Evolutionary conservation across 495 filamentous ascomycete genomes (phyloP).

Genomic region (Xanthoparmelia taractica): DNA sequence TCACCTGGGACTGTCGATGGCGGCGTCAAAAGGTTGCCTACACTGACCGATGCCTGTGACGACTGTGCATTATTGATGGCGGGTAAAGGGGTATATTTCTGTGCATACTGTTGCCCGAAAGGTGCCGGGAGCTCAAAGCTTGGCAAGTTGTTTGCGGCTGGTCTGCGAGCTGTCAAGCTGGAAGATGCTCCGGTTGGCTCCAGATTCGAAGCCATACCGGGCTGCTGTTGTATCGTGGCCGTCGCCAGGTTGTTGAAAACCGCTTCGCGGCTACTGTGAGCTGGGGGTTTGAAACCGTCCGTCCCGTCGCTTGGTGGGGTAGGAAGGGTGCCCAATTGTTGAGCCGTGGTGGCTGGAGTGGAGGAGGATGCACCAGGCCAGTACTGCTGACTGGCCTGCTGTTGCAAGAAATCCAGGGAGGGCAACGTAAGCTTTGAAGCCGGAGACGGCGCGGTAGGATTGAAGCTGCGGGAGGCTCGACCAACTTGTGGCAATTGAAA

Average conservation of each 20-base stretch:
- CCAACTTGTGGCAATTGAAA: slow-evolving; percentile 18
- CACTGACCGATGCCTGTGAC: slow-evolving; percentile 41
- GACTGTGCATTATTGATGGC: slow-evolving; percentile 40
- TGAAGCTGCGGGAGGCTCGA: slow-evolving; percentile 10
- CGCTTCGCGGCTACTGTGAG: slow-evolving; percentile 25
- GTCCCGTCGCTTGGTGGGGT: slow-evolving; percentile 31
- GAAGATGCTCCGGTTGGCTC: slow-evolving; percentile 38
- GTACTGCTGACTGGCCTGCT: slow-evolving; percentile 25
- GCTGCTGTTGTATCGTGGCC: slow-evolving; percentile 38
- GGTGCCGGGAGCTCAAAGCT: slow-evolving; percentile 56
- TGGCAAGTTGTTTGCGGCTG: slow-evolving; percentile 53
- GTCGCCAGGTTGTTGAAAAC: slow-evolving; percentile 38
- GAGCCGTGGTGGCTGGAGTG: slow-evolving; percentile 25
- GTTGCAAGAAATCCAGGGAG: slow-evolving; percentile 27
- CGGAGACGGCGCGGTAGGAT: slow-evolving; percentile 10
- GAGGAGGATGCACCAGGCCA: slow-evolving; percentile 27
- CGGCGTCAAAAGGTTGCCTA: slow-evolving; percentile 55
- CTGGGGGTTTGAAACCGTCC: slow-evolving; percentile 34
- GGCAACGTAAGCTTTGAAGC: slow-evolving; percentile 24
- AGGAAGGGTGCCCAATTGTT: slow-evolving; percentile 25
- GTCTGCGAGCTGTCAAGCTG: slow-evolving; percentile 51
- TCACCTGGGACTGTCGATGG: slow-evolving; percentile 58
- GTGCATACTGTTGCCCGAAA: slow-evolving; percentile 29
- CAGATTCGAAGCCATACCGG: slow-evolving; percentile 40
- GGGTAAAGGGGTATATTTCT: slow-evolving; percentile 40